Evolutionary conservation across 2,329 filamentous ascomycete species (phyloP), one percentile per base, ranked within the genome.

Genomic region (Curvularia verruculosa): DNA sequence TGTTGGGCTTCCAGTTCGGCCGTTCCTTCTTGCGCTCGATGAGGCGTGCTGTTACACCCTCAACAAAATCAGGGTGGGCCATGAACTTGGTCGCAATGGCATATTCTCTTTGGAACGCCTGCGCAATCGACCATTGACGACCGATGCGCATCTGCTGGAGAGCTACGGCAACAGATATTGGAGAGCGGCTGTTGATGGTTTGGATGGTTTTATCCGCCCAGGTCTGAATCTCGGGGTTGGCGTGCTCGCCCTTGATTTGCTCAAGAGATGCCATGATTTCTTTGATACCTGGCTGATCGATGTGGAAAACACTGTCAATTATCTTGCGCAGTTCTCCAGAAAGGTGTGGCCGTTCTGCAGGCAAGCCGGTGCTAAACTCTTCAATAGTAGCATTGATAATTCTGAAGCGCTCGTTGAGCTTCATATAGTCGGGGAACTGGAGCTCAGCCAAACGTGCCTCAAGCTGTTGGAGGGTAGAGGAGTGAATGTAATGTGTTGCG

Each of bases 401-500:
- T 43, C 81, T 78, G 57, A 92, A 82, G 52, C 93, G 88, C 41
- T 87, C 80, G 21, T 82, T 65, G 21, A 89, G 79, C 37, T 76
- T 65, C 54, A 90, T 86, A 69, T 88, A 86, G 79, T 99, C 96
- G 58, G 85, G 84, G 82, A 99, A 99, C 26, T 88, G 85, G 60
- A 99, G 84, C 79, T 99, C 95, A 1, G 91, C 90, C 24, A 99
- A 84, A 74, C 94, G 91, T 19, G 87, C 84, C 76, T 96, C 92
- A 56, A 99, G 84, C 66, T 86, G 85, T 48, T 90, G 87, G 59
- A 99, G 84, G 64, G 89, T 89, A 58, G 91, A 92, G 41, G 94
- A 96, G 83, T 99, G 90, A 64, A 99, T 81, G 80, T 96, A 99
- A 80, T 99, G 95, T 13, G 95, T 98, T 58, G 95, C 95, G 68